Base-by-base conservation (phyloP, 2,329 filamentous ascomycete genomes). In the Ilyonectria mors-panacis region DNA sequence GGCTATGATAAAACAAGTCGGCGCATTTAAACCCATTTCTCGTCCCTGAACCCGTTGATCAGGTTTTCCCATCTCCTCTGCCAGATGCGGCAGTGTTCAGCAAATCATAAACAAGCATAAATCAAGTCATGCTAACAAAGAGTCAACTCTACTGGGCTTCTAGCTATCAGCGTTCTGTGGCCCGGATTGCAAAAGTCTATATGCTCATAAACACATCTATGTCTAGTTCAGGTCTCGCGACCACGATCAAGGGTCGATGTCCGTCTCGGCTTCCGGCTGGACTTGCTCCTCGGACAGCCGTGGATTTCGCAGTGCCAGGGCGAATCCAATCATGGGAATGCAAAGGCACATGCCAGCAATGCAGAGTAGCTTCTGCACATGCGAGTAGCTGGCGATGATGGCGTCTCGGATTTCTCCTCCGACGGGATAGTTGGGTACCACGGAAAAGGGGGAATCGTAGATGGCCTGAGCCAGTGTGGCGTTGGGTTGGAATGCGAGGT, bases 261-360 rank as follows among this genome's bases (percentile, higher is more conserved):
- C 19, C 3, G 44, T 33, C 6, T 75, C 73, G 21, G 74, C 74
- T 17, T 76, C 73, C 0, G 68, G 68, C 13, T 76, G 74, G 6
- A 73, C 55, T 2, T 75, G 72, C 21, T 80, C 67, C 63, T 85
- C 78, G 3, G 83, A 85, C 10, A 86, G 69, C 56, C 76, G 79
- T 0, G 84, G 85, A 70, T 86, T 85, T 10, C 82, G 75, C 47
- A 86, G 70, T 6, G 76, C 75, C 42, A 82, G 67, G 0, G 85
- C 83, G 65, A 86, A 84, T 0, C 63, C 79, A 67, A 86, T 83
- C 74, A 86, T 82, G 4, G 84, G 85, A 15, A 85, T 78, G 28
- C 82, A 84, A 8, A 87, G 69, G 44, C 79, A 82, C 33, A 86
- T 81, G 7, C 84, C 85, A 0, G 83, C 81, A 45, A 85, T 81